Evolutionary conservation across 176 grass and related monocot genomes (phyloP).

Genomic region (Miscanthus lutarioriparius): DNA sequence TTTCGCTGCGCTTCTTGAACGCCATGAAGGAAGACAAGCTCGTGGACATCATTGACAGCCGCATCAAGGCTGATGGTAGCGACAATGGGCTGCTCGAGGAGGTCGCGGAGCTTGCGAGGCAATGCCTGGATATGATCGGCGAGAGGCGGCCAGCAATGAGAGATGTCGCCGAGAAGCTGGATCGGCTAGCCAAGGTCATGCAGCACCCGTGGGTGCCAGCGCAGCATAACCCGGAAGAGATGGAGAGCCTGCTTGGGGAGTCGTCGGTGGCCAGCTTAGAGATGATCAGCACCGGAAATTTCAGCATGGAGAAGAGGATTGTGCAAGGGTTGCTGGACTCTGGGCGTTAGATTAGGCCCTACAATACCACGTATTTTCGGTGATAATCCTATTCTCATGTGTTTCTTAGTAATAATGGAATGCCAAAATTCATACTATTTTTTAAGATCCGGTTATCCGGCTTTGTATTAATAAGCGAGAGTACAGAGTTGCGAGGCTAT

Average conservation of each 20-base stretch:
- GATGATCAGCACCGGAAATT: slow-evolving; percentile 5
- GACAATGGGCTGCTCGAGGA: background rate
- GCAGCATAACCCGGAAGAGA: slow-evolving; percentile 20
- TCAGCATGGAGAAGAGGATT: slow-evolving; percentile 37
- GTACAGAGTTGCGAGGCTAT: too few relatives aligned
- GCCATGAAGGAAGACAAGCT: too few relatives aligned
- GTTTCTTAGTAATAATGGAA: too few relatives aligned
- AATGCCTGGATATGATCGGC: slow-evolving; percentile 22
- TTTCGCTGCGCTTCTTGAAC: too few relatives aligned
- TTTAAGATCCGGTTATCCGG: too few relatives aligned
- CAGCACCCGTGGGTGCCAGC: slow-evolving; percentile 19
- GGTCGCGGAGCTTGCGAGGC: slow-evolving; percentile 12
- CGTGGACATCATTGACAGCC: too few relatives aligned
- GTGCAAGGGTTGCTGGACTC: slow-evolving; percentile 6
- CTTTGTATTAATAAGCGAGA: too few relatives aligned
- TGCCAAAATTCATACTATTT: too few relatives aligned
- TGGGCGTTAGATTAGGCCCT: too few relatives aligned
- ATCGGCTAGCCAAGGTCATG: slow-evolving; percentile 26
- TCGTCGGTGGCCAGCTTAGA: background rate
- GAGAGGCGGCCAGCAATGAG: slow-evolving; percentile 36
- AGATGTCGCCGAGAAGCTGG: slow-evolving; percentile 34
- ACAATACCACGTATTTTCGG: too few relatives aligned
- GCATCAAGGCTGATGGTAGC: too few relatives aligned
- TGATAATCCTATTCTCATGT: too few relatives aligned
- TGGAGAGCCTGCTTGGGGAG: slow-evolving; percentile 34